phyloP scores from a whole-genome alignment of 306 rosid genomes.

The Medicago lupulina region DNA sequence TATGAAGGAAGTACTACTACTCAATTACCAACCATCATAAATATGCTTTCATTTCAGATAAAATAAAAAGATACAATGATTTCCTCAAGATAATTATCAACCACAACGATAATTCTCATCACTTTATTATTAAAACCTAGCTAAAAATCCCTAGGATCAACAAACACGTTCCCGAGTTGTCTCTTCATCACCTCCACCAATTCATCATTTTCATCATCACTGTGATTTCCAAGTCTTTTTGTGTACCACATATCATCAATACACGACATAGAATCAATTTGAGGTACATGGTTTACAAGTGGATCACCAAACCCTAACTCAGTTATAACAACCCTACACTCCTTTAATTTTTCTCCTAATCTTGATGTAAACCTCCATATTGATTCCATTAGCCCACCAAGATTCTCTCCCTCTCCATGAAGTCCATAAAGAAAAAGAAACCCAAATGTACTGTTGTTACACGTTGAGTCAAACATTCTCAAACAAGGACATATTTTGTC shows the following conservation, averaged over 20 bases:
- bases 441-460: conserved; percentile 33
- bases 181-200: conserved; percentile 48
- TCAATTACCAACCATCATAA: no score
- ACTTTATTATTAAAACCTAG: not conserved
- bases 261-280: conserved; percentile 54
- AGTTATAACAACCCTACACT: conserved; percentile 38
- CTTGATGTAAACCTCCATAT: conserved; percentile 66
- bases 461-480: conserved; percentile 46
- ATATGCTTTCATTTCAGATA: no score
- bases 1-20: not conserved
- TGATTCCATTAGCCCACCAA: conserved; percentile 64
- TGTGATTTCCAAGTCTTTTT: conserved; percentile 48
- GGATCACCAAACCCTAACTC: conserved; percentile 62
- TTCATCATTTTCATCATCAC: conserved; percentile 51
- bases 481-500: conserved; percentile 66
- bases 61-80: no score
- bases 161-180: conserved; percentile 63
- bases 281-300: conserved; percentile 59
- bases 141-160: conserved; percentile 81
- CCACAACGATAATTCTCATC: not conserved
- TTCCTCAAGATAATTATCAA: not conserved
- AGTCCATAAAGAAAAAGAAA: conserved; percentile 68
- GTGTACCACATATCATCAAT: conserved; percentile 70
- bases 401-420: conserved; percentile 73
- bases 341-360: conserved; percentile 53